Evolutionary conservation across 1,284 basidiomycete species (phyloP), one percentile per base, ranked within the genome.

Genomic region (Acaromyces ingoldii): DNA sequence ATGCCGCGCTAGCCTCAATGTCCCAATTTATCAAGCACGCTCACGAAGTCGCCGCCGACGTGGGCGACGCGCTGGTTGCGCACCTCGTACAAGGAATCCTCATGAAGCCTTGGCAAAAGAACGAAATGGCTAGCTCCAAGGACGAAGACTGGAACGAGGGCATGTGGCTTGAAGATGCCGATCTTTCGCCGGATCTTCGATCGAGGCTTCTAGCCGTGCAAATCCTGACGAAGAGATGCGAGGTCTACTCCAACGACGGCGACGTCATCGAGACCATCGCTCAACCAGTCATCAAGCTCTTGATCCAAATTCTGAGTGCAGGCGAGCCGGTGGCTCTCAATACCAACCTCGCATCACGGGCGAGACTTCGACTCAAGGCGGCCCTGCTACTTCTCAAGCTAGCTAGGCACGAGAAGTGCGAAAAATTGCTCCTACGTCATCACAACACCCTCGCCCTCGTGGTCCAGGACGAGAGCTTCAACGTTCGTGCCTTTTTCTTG

Each of bases 401-500:
- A 7, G 84, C 86, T 0, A 81, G 48, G n/a, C 4, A 39, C 22
- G 6, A 22, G 2, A 19, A 11, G 4, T 25, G n/a, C 9, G 36
- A 39, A 19, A 47, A 79, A 26, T 80, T 81, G 46, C 58, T 74
- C 4, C 5, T 15, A 13, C 81, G 91, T 15, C 67, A 80, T 11
- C 77, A 78, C 13, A 82, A 83, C 66, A 91, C 92, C 64, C 70
- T 96, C 15, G 88, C 86, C 0, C 80, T 89, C 49, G 82, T 82
- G 2, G 81, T 89, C 9, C 91, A 95, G 49, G 93, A 98, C 70
- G 80, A 88, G 1, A 89, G 85, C 68, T 96, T 85, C 74, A 83
- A 88, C 58, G 89, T 98, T 37, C 88, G 95, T 36, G 79, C 83
- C 51, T 76, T 70, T 3, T 89, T 95, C 77, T 75, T 97, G 47